phyloP scores from a whole-genome alignment of 2,329 filamentous ascomycete genomes.

The Emericellopsis cladophorae region DNA sequence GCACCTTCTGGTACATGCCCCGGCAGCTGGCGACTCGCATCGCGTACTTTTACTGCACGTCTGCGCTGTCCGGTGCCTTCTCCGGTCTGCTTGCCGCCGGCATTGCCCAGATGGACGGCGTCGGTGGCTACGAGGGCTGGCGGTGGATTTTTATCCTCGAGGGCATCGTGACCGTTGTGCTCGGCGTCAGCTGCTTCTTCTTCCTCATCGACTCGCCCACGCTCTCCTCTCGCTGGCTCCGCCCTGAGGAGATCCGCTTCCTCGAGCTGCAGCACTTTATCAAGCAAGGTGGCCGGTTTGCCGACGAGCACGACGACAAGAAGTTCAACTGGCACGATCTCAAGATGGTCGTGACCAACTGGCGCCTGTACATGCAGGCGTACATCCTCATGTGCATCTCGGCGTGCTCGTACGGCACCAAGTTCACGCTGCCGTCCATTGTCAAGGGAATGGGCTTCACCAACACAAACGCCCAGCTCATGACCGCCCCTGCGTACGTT shows the following conservation, averaged over 20 bases:
- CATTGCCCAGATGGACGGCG: conserved; percentile 56
- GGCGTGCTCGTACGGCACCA: conserved; percentile 41
- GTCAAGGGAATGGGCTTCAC: conserved; percentile 11
- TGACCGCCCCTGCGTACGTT: conserved; percentile 44
- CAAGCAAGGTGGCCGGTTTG: conserved; percentile 4
- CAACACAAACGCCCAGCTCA: conserved; percentile 14
- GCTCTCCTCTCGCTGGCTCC: conserved; percentile 19
- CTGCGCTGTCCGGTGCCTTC: conserved; percentile 67
- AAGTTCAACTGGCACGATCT: conserved; percentile 66
- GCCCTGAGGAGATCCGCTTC: conserved; percentile 61
- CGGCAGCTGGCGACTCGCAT: conserved; percentile 39
- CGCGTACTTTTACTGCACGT: conserved; percentile 63
- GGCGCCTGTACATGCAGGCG: conserved; percentile 57
- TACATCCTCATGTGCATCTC: conserved; percentile 52
- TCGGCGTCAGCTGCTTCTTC: conserved; percentile 57
- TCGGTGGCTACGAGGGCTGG: conserved; percentile 47
- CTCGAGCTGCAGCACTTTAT: conserved; percentile 53
- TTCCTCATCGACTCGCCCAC: conserved; percentile 66
- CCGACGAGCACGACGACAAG: conserved; percentile 49
- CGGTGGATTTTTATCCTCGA: conserved; percentile 58
- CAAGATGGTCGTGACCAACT: conserved; percentile 60
- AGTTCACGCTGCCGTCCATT: conserved; percentile 12
- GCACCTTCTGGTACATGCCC: conserved; percentile 46
- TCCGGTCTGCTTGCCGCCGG: conserved; percentile 59
- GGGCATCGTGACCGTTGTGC: conserved; percentile 55